A percentile compares a stretch with the other conserved stretches of the same genome.
These are phyloP conservation scores for Carex kokanica DNA, from an alignment of 176 grass and related monocot genomes.

Conservation along the genomic window DNA sequence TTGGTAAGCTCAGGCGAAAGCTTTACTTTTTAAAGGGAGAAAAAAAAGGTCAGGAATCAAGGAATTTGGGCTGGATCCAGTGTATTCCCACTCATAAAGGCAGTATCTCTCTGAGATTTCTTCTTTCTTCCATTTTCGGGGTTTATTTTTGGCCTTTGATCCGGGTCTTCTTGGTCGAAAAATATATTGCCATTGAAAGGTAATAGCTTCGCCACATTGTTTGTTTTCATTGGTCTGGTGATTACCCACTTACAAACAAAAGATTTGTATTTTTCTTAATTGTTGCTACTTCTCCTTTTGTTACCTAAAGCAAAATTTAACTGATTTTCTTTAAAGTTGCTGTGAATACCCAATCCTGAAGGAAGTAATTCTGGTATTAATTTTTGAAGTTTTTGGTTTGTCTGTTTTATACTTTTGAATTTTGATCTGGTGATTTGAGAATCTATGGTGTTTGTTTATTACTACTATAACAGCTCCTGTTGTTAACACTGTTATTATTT, in stretches of 20 bases:
- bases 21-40: neutral
- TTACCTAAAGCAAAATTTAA: neutral
- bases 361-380: neutral
- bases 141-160: constrained; percentile 1
- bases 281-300: neutral
- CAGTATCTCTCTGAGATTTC: constrained; percentile 20
- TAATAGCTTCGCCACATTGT: neutral
- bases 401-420: neutral
- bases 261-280: neutral
- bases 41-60: constrained; percentile 7
- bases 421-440: constrained; percentile 6
- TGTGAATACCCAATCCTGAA: neutral
- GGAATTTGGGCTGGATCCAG: constrained; percentile 29
- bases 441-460: neutral
- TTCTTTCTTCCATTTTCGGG: neutral
- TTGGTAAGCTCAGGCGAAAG: constrained; percentile 20
- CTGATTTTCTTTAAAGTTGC: neutral
- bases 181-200: constrained; percentile 2
- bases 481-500: neutral
- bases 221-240: neutral
- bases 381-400: neutral
- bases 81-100: constrained; percentile 12
- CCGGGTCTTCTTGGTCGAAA: neutral
- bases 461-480: neutral
- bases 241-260: neutral